Evolutionary conservation across 208 protist species (phyloP).

Genomic region (Leptomonas seymouri): DNA sequence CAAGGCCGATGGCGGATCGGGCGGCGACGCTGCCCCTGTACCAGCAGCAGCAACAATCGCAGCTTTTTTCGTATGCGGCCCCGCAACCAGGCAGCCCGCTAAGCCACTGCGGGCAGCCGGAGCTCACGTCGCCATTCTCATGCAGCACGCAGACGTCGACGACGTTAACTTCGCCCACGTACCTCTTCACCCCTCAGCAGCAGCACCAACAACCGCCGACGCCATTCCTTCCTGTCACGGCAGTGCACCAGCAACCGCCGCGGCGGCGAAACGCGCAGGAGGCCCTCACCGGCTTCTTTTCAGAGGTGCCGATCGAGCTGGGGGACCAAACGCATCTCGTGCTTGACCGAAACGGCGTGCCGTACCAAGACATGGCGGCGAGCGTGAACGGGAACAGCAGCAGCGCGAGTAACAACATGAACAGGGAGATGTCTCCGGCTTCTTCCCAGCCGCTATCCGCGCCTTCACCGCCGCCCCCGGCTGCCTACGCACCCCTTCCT

Average conservation of each 20-base stretch:
- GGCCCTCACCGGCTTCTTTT: constrained; percentile 26
- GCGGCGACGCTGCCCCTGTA: background rate
- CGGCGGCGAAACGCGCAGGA: constrained; percentile 22
- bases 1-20: background rate
- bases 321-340: constrained; percentile 31
- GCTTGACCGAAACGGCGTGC: constrained; percentile 24
- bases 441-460: background rate
- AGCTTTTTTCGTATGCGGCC: background rate
- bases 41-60: constrained; percentile 13
- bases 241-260: background rate
- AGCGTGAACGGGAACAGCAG: background rate
- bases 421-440: too few relatives aligned
- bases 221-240: background rate
- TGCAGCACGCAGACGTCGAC: constrained; percentile 4
- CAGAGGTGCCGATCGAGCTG: constrained; percentile 18
- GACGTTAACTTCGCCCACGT: background rate
- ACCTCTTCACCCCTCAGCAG: background rate
- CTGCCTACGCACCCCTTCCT: background rate
- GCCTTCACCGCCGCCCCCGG: background rate
- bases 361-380: background rate
- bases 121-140: background rate
- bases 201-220: constrained; percentile 10
- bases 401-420: background rate
- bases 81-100: constrained; percentile 1
- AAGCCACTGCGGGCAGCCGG: constrained; percentile 2